Percentiles rank a stretch among this genome's conserved stretches.
Evolutionary conservation across 805 yeast species (phyloP).

Genomic region (Yarrowia bubula): DNA sequence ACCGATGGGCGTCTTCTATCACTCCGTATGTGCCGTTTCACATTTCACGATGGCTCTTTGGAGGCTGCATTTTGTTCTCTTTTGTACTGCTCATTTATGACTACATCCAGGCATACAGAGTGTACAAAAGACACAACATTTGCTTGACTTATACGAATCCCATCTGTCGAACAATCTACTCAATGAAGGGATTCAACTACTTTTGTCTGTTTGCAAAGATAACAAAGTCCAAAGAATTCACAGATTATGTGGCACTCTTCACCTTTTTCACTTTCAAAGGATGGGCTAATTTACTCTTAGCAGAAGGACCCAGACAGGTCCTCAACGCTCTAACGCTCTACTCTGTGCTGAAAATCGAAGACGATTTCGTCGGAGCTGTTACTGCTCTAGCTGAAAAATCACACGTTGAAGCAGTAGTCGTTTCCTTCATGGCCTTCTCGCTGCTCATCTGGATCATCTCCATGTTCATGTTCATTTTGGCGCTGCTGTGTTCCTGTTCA

Average conservation of each 20-base stretch:
- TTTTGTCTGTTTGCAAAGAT: slow-evolving; percentile 73
- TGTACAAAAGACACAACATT: slow-evolving; percentile 60
- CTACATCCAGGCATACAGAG: slow-evolving; percentile 54
- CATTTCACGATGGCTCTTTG: slow-evolving; percentile 67
- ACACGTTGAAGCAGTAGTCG: slow-evolving; percentile 63
- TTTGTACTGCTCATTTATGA: slow-evolving; percentile 57
- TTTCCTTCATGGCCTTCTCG: slow-evolving; percentile 74
- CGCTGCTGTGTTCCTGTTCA: slow-evolving; percentile 52
- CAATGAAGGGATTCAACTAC: slow-evolving; percentile 57
- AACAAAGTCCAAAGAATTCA: slow-evolving; percentile 57
- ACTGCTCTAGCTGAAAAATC: slow-evolving; percentile 58
- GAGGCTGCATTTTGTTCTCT: slow-evolving; percentile 76
- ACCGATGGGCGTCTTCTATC: slow-evolving; percentile 60
- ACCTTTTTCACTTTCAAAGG: slow-evolving; percentile 64
- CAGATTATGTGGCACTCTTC: slow-evolving; percentile 66
- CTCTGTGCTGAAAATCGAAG: slow-evolving; percentile 46
- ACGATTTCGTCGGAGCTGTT: slow-evolving; percentile 44
- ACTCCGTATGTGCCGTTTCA: slow-evolving; percentile 50
- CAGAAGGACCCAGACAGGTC: slow-evolving; percentile 86
- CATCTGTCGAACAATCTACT: slow-evolving; percentile 58
- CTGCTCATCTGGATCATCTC: slow-evolving; percentile 71
- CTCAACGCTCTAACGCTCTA: slow-evolving; percentile 72
- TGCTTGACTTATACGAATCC: slow-evolving; percentile 67
- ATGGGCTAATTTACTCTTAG: slow-evolving; percentile 60
- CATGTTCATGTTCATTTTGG: slow-evolving; percentile 54